Evolutionary conservation across 176 grass and related monocot genomes (phyloP), one percentile per base, ranked within the genome.

Genomic region (Musa acuminata): DNA sequence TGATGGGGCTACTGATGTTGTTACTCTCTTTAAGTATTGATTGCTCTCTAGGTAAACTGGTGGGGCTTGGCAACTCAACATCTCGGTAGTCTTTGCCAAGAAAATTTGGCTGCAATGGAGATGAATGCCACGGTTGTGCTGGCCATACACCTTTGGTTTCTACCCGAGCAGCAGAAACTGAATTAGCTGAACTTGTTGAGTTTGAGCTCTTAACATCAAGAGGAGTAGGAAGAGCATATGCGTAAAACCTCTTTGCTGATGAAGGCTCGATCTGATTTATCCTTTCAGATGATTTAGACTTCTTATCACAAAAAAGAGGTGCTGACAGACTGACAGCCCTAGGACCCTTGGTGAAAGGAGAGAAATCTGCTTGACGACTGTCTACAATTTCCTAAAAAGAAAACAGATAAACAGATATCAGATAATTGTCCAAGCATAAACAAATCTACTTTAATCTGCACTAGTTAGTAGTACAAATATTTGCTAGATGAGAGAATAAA

Each of bases 151-250:
- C 72, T 76, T 82, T 88, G 68, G 52, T 84, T 60, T 80, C 86
- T 1, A 84, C 82, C 17, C 12, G 64, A 82, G 53, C 74, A 81
- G 68, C 77, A 75, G 64, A 71, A 51, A 48, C 66, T 68, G 84
- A 84, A 78, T 84, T 87, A 75, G 75, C 81, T 81, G 82, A 49
- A 55, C 72, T 80, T 53, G 63, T 71, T 75, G 84, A 84, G 77
- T 78, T 35, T 59, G 80, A 84, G 72, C 80, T 69, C 72, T 73
- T 72, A 66, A 85, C 79, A 73, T 88, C 91, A 57, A 75, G 80
- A 49, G 95, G 95, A 26, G 88, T 94, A 71, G 95, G 91, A 22
- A 94, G 89, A 76, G 85, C 88, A 71, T 99, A 99, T 57, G 90
- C 87, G 74, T 88, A 80, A 49, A 86, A 72, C 79, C 87, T 98